Evolutionary conservation across 768 basidiomycete species (phyloP).

Genomic region (Cantharellus anzutake): DNA sequence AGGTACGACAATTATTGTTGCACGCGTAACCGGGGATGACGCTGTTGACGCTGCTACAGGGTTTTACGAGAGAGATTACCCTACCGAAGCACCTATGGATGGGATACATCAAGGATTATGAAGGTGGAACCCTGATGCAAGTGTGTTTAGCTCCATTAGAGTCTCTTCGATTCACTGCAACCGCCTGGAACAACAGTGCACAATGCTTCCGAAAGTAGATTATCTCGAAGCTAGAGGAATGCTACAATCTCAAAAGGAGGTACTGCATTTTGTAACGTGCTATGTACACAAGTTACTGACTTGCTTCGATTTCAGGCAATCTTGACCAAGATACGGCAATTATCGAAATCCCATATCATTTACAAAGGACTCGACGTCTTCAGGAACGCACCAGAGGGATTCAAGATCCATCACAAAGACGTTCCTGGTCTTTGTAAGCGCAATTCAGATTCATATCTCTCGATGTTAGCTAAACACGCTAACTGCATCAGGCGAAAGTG

Average conservation of each 20-base stretch:
- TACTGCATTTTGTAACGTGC: constrained; percentile 8
- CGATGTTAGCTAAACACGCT: neutral
- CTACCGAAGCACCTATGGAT: constrained; percentile 88
- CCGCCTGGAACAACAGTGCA: constrained; percentile 29
- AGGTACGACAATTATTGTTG: constrained; percentile 20
- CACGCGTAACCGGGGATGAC: neutral
- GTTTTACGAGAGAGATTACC: constrained; percentile 93
- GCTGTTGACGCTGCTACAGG: constrained; percentile 17
- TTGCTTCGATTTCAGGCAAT: constrained; percentile 30
- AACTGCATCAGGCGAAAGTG: constrained; percentile 49
- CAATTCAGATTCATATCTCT: neutral
- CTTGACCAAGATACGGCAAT: constrained; percentile 68
- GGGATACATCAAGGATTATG: constrained; percentile 99
- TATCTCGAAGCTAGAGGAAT: constrained; percentile 68
- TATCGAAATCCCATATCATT: constrained; percentile 72
- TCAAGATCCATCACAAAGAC: constrained; percentile 45
- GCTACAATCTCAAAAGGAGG: constrained; percentile 63
- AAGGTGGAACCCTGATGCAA: constrained; percentile 98
- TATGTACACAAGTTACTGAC: neutral
- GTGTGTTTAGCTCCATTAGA: constrained; percentile 10
- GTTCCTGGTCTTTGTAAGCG: constrained; percentile 74
- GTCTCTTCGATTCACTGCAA: neutral
- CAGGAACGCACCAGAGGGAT: constrained; percentile 32
- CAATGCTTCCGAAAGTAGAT: constrained; percentile 80
- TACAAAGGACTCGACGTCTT: constrained; percentile 67